phyloP scores from a whole-genome alignment of 495 filamentous ascomycete species.

The Bacidia gigantensis region DNA sequence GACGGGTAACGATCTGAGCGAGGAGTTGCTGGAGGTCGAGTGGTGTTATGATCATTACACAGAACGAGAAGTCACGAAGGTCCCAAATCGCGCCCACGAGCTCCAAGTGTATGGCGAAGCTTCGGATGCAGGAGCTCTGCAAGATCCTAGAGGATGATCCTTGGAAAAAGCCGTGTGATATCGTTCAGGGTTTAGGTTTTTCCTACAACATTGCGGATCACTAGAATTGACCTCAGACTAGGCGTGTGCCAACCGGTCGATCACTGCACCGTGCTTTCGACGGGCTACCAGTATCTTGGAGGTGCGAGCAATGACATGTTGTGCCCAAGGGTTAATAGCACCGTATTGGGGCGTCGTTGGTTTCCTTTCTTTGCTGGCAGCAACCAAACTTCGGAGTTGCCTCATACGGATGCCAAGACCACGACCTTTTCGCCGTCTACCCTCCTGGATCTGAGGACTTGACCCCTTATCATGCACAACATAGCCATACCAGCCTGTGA shows the following conservation, averaged over 20 bases:
- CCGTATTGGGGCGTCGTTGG: too few relatives aligned
- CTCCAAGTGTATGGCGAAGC: background rate
- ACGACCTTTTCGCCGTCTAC: background rate
- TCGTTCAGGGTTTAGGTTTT: background rate
- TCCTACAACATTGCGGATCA: background rate
- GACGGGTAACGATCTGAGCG: too few relatives aligned
- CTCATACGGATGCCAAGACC: background rate
- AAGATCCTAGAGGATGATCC: background rate
- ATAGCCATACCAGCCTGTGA: background rate
- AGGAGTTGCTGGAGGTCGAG: too few relatives aligned
- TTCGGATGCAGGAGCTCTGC: background rate
- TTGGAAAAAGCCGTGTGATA: background rate
- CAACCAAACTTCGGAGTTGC: background rate
- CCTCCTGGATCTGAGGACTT: background rate
- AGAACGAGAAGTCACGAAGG: too few relatives aligned
- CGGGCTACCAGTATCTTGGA: background rate
- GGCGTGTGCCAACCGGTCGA: background rate
- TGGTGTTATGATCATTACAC: too few relatives aligned
- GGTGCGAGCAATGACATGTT: too few relatives aligned
- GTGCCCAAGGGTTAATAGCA: too few relatives aligned
- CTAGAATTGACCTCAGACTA: background rate
- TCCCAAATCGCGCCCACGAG: too few relatives aligned
- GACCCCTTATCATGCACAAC: background rate
- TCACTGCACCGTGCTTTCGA: background rate
- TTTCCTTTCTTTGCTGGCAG: too few relatives aligned